Conservation (phyloP, 306 rosid species). For the Vachellia collinsii region DNA sequence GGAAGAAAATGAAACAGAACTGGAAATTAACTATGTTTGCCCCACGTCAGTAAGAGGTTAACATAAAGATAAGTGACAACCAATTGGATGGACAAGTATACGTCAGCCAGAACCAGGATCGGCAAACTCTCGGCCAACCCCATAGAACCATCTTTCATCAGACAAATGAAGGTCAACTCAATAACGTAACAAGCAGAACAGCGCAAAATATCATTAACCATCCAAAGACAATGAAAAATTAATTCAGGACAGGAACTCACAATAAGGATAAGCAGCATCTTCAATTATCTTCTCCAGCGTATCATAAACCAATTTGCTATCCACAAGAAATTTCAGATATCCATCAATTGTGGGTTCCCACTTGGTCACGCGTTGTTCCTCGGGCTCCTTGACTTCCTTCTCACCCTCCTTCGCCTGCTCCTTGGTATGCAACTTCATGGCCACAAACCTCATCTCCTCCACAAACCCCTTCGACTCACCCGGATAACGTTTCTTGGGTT, state of each 20-base stretch:
- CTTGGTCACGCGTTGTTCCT: slow-evolving; percentile 66
- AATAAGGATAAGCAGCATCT: slow-evolving; percentile 65
- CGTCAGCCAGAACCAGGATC: not conserved
- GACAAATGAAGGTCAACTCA: not conserved
- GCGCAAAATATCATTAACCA: not conserved
- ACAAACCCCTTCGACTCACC: slow-evolving; percentile 94
- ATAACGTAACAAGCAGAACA: not conserved
- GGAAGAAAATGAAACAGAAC: not conserved
- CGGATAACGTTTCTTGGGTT: slow-evolving; percentile 71
- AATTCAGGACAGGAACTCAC: slow-evolving; percentile 48
- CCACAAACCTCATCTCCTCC: slow-evolving; percentile 99
- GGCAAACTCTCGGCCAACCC: not conserved
- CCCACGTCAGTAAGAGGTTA: not conserved
- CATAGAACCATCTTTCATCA: not conserved
- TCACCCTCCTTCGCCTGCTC: slow-evolving; percentile 97
- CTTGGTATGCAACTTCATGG: slow-evolving; percentile 88
- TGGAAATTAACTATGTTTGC: not conserved
- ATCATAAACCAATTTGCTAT: slow-evolving; percentile 85
- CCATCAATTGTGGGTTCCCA: slow-evolving; percentile 88
- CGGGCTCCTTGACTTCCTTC: slow-evolving; percentile 73
- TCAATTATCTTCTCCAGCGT: slow-evolving; percentile 74
- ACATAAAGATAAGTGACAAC: not conserved
- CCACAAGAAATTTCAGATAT: slow-evolving; percentile 83
- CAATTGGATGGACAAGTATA: not conserved
- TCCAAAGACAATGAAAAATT: not conserved